phyloP scores from a whole-genome alignment of 2,329 filamentous ascomycete genomes.

The Aspergillus novoparasiticus region DNA sequence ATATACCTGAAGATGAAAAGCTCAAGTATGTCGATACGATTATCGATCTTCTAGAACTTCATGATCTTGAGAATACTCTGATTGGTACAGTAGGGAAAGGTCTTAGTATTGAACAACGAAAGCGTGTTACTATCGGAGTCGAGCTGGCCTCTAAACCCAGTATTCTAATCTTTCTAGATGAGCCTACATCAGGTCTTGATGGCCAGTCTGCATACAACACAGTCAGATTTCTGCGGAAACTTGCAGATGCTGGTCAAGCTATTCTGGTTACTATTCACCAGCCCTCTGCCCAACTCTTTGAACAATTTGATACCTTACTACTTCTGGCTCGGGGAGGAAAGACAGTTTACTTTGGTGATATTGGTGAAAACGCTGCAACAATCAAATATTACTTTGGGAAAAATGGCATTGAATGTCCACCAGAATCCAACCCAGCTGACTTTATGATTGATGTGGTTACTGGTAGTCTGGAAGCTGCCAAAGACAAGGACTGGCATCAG shows the following conservation, averaged over 20 bases:
- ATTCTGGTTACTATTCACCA: constrained; percentile 73
- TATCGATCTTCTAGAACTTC: constrained; percentile 64
- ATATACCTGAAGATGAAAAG: constrained; percentile 59
- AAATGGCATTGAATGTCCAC: constrained; percentile 65
- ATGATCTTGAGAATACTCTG: constrained; percentile 65
- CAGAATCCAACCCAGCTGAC: constrained; percentile 62
- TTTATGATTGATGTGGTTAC: constrained; percentile 56
- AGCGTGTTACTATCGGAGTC: constrained; percentile 71
- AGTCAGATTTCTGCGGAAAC: constrained; percentile 66
- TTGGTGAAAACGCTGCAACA: constrained; percentile 65
- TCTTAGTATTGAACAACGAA: constrained; percentile 66
- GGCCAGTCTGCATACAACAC: constrained; percentile 68
- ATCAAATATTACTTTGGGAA: constrained; percentile 68
- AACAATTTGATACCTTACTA: constrained; percentile 71
- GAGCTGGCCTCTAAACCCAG: constrained; percentile 70
- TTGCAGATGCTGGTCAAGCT: constrained; percentile 65
- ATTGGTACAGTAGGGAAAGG: constrained; percentile 48
- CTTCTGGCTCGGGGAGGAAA: constrained; percentile 67
- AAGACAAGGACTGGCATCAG: constrained; percentile 67
- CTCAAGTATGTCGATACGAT: constrained; percentile 66
- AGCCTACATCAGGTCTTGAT: constrained; percentile 70
- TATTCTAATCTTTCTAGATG: constrained; percentile 69
- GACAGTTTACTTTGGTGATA: constrained; percentile 69
- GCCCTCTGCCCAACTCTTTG: constrained; percentile 66
- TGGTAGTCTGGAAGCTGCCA: constrained; percentile 47